Evolutionary conservation across 148 eudicot species (phyloP).

Genomic region (Suaeda aralocaspica): DNA sequence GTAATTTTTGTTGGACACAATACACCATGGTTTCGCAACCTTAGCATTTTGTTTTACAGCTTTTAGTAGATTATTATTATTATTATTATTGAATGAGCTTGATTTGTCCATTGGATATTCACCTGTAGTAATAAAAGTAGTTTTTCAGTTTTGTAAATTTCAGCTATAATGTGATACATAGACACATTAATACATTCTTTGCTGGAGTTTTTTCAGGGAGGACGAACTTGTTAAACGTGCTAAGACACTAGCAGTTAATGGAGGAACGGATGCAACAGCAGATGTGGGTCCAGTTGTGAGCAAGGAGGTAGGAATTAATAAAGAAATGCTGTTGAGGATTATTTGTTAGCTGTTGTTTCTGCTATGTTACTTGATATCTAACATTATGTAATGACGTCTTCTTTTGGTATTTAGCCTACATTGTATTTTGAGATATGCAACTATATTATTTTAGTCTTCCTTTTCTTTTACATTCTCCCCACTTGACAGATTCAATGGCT

Average conservation of each 20-base stretch:
- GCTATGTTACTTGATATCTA: background rate
- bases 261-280: constrained; percentile 66
- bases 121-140: no score
- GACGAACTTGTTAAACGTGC: constrained; percentile 68
- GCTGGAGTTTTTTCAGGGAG: constrained; percentile 46
- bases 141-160: background rate
- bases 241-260: constrained; percentile 59
- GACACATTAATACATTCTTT: background rate
- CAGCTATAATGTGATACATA: constrained; percentile 10
- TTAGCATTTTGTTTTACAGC: background rate
- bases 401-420: background rate
- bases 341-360: constrained; percentile 2
- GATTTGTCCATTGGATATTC: constrained; percentile 4
- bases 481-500: background rate
- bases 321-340: no score
- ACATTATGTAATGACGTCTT: background rate
- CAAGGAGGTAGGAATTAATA: constrained; percentile 46
- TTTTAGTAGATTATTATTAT: background rate
- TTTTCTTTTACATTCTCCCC: background rate
- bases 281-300: constrained; percentile 79
- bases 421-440: background rate
- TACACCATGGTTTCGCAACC: constrained; percentile 46
- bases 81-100: no score
- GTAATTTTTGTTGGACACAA: constrained; percentile 70
- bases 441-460: background rate